phyloP scores from a whole-genome alignment of 257 asterid species.

The Primulina huaijiensis region DNA sequence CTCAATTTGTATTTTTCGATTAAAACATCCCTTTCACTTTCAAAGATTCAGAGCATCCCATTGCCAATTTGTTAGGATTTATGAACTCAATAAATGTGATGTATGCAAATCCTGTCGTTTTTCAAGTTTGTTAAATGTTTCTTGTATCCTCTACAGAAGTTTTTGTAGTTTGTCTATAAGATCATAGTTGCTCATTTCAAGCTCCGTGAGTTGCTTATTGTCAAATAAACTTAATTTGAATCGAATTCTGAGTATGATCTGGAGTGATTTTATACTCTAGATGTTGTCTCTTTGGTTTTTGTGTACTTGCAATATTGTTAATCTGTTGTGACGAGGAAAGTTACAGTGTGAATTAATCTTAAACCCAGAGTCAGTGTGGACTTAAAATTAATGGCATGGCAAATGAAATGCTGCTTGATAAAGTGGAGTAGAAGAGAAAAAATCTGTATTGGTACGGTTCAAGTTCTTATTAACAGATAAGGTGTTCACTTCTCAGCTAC shows the following conservation, averaged over 20 bases:
- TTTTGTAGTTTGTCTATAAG: conserved; percentile 6
- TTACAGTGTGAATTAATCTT: neutral
- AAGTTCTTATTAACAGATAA: neutral
- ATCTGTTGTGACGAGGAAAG: neutral
- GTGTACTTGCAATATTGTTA: neutral
- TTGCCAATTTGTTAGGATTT: neutral
- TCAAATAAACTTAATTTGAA: neutral
- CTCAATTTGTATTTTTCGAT: conserved; percentile 14
- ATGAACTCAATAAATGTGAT: neutral
- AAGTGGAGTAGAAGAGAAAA: neutral
- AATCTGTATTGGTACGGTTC: neutral
- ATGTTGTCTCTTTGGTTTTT: neutral
- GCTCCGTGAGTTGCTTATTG: neutral
- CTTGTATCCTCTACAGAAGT: neutral
- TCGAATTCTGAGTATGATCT: neutral
- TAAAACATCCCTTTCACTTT: conserved; percentile 7
- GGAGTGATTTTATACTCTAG: neutral
- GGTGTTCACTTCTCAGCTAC: conserved; percentile 10
- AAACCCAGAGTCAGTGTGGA: conserved; percentile 5
- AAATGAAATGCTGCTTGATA: neutral
- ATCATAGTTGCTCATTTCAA: neutral
- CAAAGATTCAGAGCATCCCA: neutral
- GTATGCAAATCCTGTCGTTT: neutral
- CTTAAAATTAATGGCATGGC: neutral
- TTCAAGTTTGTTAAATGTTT: neutral